Evolutionary conservation across 805 yeast genomes (phyloP), one percentile per base, ranked within the genome.

Genomic region (Suhomyces canberraensis): DNA sequence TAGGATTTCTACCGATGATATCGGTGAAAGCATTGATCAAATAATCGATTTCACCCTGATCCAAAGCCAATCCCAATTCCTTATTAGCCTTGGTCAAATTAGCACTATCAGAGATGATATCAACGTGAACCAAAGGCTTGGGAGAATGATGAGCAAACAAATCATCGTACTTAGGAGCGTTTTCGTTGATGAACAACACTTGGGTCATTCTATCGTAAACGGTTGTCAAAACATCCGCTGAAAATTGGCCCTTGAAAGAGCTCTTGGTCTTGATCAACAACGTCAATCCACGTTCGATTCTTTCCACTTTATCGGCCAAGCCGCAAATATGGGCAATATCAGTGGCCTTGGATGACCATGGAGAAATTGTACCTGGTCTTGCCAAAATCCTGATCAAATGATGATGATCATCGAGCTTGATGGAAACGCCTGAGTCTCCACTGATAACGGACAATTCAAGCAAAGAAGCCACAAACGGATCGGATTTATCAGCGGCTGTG

Each of bases 321-420:
- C 96, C 96, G 66, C 96, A 87, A 39, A 86, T 95, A 39, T 81
- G 78, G 35, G 90, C 76, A 48, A 93, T 93, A 64, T 93, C 91
- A 27, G 98, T 90, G 18, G 99, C 99, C 66, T 93, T 93, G 11
- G 98, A 90, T 8, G 96, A 87, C 99, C 99, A 93, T 22, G 98
- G 98, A 17, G 98, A 90, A 47, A 93, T 91, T 9, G 98, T 93
- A 43, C 98, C 98, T 6, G 89, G 70, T 61, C 98, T 79, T 29
- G 99, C 98, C 35, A 89, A 71, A 35, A 93, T 73, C 58, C 95
- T 75, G 31, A 91, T 64, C 46, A 89, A 65, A 44, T 77, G 75
- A 21, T 78, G 65, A 46, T 50, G 37, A 4, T 61, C 51, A 35
- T 58, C 74, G 31, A 66, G 51, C 8, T 38, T 24, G 22, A 45